A percentile compares a stretch with the other conserved stretches of the same genome.
Evolutionary conservation across 2,329 filamentous ascomycete species (phyloP).

Genomic region (Botrytis elliptica): DNA sequence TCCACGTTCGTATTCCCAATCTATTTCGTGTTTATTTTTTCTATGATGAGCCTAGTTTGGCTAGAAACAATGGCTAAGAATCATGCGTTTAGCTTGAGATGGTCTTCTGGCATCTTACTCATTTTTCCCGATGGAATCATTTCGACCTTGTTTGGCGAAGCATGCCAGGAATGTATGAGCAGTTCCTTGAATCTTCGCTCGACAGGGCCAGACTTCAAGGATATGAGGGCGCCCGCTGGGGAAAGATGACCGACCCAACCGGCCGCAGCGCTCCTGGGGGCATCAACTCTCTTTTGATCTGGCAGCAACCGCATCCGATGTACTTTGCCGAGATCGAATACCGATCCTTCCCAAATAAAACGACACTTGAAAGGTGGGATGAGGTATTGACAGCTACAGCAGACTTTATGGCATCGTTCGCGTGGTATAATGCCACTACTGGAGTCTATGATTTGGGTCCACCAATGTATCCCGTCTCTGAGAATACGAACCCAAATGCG

Average conservation of each 20-base stretch:
- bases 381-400: slow-evolving; percentile 50
- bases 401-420: slow-evolving; percentile 60
- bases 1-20: slow-evolving; percentile 39
- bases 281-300: slow-evolving; percentile 60
- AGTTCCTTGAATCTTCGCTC: slow-evolving; percentile 38
- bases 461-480: slow-evolving; percentile 52
- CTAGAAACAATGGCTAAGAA: not conserved
- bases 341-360: slow-evolving; percentile 44
- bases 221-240: slow-evolving; percentile 45
- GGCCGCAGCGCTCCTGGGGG: slow-evolving; percentile 57
- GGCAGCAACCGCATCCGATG: slow-evolving; percentile 62
- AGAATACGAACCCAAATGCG: slow-evolving; percentile 57
- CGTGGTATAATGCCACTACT: slow-evolving; percentile 53
- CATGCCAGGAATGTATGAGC: slow-evolving; percentile 42
- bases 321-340: slow-evolving; percentile 59
- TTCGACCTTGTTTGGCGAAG: slow-evolving; percentile 41
- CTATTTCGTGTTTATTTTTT: too few relatives aligned
- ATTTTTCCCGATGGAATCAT: slow-evolving; percentile 45
- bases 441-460: slow-evolving; percentile 52
- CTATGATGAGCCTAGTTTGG: not conserved
- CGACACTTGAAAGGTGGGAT: slow-evolving; percentile 54
- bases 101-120: slow-evolving; percentile 45
- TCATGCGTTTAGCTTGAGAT: slow-evolving; percentile 38
- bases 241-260: slow-evolving; percentile 58
- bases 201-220: slow-evolving; percentile 39